Percentiles rank a stretch among this genome's conserved stretches.
phyloP scores from a whole-genome alignment of 306 rosid species.

The Cyamopsis tetragonoloba region DNA sequence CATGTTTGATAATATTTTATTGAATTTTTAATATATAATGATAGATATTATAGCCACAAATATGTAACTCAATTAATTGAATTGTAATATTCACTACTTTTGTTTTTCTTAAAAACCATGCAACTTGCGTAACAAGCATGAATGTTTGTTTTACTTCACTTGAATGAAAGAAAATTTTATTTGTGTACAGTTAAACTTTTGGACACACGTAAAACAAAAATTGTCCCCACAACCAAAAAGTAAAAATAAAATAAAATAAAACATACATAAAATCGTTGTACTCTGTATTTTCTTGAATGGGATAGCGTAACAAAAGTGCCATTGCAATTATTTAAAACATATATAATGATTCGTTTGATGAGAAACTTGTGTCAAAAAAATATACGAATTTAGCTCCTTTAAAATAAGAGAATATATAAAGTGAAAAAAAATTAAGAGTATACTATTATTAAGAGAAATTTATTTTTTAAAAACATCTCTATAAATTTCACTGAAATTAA shows the following conservation, averaged over 20 bases:
- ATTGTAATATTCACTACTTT: background rate
- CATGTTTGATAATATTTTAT: too few species aligned
- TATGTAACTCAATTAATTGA: constrained; percentile 14
- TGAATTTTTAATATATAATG: background rate
- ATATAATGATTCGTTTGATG: background rate
- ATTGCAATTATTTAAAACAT: background rate
- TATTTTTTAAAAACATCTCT: too few species aligned
- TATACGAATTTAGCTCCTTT: too few species aligned
- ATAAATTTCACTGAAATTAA: too few species aligned
- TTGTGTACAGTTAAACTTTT: background rate
- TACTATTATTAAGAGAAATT: too few species aligned
- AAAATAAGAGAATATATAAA: too few species aligned
- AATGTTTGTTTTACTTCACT: background rate
- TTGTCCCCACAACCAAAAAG: background rate
- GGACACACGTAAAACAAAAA: background rate
- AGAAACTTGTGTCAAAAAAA: background rate
- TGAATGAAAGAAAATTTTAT: background rate
- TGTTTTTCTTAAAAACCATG: background rate
- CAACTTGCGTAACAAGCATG: background rate
- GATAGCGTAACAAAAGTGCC: background rate
- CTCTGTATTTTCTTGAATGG: background rate
- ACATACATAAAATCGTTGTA: background rate
- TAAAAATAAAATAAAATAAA: background rate
- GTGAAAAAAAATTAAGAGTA: too few species aligned
- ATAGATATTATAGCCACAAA: constrained; percentile 1